phyloP scores from a whole-genome alignment of 2,329 filamentous ascomycete species.

The Sphaerulina musiva region DNA sequence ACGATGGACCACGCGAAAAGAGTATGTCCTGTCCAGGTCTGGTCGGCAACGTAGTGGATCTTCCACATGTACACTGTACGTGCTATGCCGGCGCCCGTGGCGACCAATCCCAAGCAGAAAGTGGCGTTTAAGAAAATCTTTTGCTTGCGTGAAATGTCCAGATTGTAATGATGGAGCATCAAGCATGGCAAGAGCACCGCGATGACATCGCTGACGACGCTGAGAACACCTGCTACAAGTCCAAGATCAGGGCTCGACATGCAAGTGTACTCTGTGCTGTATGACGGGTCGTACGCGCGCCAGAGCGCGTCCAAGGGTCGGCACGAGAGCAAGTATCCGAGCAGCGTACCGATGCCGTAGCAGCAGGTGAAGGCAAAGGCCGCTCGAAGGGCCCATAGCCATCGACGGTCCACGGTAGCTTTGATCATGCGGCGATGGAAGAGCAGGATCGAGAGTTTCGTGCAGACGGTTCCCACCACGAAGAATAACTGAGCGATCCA shows the following conservation, averaged over 20 bases:
- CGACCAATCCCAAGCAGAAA: slow-evolving; percentile 23
- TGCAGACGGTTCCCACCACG: slow-evolving; percentile 20
- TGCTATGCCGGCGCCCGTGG: slow-evolving; percentile 23
- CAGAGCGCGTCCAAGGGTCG: slow-evolving; percentile 23
- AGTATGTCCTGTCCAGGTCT: slow-evolving; percentile 25
- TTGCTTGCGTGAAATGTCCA: slow-evolving; percentile 21
- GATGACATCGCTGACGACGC: slow-evolving; percentile 23
- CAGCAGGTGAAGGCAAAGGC: slow-evolving; percentile 20
- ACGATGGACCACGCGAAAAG: slow-evolving; percentile 27
- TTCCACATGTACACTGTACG: slow-evolving; percentile 24
- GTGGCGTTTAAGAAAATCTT: slow-evolving; percentile 24
- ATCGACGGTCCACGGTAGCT: slow-evolving; percentile 17
- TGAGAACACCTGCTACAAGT: slow-evolving; percentile 16
- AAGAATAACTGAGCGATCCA: slow-evolving; percentile 25
- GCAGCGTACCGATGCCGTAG: slow-evolving; percentile 19
- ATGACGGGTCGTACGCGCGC: slow-evolving; percentile 15
- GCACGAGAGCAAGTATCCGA: slow-evolving; percentile 21
- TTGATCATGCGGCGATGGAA: slow-evolving; percentile 26
- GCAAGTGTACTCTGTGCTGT: slow-evolving; percentile 16
- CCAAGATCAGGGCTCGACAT: slow-evolving; percentile 10
- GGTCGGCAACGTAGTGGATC: slow-evolving; percentile 20
- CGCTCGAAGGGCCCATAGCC: slow-evolving; percentile 20
- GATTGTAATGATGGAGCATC: slow-evolving; percentile 21
- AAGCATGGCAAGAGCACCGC: slow-evolving; percentile 24
- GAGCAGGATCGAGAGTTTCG: slow-evolving; percentile 26